Base-by-base conservation (phyloP, 768 basidiomycete species). In the Daedaleopsis nitida region DNA sequence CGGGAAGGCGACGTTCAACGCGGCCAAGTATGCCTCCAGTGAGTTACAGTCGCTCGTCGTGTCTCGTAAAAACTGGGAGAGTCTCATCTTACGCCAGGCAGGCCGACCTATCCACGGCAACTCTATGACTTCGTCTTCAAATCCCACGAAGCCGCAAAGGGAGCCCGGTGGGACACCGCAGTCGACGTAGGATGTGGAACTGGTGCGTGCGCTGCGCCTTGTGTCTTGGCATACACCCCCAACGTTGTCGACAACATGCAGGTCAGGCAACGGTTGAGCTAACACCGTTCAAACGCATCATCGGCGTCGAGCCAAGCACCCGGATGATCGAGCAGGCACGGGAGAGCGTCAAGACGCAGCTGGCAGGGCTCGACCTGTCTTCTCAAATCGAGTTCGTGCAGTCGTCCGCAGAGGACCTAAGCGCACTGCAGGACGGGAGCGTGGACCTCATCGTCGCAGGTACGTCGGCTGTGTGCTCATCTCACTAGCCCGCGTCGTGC, bases 161-260 rank as follows among this genome's bases (percentile, higher is more conserved):
- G 65, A 17, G 73, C 73, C 3, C 64, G 69, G 55, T 89, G 84
- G 81, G 78, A 83, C 14, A 77, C 74, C 17, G 90, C 88, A 0
- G 78, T 92, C 0, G 92, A 95, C 66, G 70, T 93, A 2, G 92
- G 93, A 5, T 94, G 92, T 73, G 92, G 93, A 27, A 91, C 92
- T n/a, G 89, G 92, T 89, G 59, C 12, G 76, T 69, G 7, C 35
- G 45, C 35, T 10, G 17, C 19, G 7, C 24, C 54, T 27, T 42
- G 62, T 43, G 60, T 42, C 11, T 42, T 2, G 3, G 27, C 27
- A 32, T 32, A 32, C 27, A 3, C 27, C 27, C 7, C 27, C 27
- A 32, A 32, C 7, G 27, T 7, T 7, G 27, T 7, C 27, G 4
- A 32, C 27, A 32, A 32, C 27, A 16, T 7, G 16, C 57, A 91